Percentiles rank a stretch among this genome's conserved stretches.
These are phyloP conservation scores for Glycine tomentella DNA, from an alignment of 306 rosid species.

Conservation along the genomic window DNA sequence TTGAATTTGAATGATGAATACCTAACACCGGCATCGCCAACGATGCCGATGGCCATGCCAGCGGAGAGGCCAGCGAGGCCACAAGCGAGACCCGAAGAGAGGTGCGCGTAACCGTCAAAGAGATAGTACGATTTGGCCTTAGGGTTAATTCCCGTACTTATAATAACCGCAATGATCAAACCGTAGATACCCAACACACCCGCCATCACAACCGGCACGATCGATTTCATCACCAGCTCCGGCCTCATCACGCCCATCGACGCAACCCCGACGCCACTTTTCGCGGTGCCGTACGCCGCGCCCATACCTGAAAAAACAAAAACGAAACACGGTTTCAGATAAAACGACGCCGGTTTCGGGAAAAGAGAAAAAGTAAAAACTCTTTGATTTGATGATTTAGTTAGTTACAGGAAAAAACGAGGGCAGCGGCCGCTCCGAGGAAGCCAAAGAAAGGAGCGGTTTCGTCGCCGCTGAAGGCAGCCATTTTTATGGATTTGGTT, in stretches of 20 bases:
- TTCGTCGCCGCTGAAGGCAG: conserved; percentile 73
- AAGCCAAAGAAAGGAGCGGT: conserved; percentile 84
- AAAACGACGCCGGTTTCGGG: neutral
- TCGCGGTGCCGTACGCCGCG: conserved; percentile 63
- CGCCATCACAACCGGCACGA: conserved; percentile 82
- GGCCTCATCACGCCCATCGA: conserved; percentile 88
- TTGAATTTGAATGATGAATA: conserved; percentile 15
- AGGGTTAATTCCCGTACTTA: conserved; percentile 76
- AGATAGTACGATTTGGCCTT: conserved; percentile 46
- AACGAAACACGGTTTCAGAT: neutral
- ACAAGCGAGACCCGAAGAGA: conserved; percentile 77
- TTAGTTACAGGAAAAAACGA: conserved; percentile 64
- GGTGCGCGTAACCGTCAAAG: conserved; percentile 78
- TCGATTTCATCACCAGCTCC: conserved; percentile 79
- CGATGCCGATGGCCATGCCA: conserved; percentile 82
- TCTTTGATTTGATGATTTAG: neutral
- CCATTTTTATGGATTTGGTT: conserved; percentile 11
- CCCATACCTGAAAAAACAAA: conserved; percentile 68
- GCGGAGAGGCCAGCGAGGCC: conserved; percentile 80
- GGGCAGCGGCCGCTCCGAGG: conserved; percentile 80
- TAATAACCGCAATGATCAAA: conserved; percentile 75
- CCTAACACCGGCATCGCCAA: conserved; percentile 84
- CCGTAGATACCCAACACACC: conserved; percentile 83
- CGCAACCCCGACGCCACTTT: conserved; percentile 55
- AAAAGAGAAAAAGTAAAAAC: neutral